Conservation (phyloP, 2,329 filamentous ascomycete genomes). For the Fusarium chuoi region DNA sequence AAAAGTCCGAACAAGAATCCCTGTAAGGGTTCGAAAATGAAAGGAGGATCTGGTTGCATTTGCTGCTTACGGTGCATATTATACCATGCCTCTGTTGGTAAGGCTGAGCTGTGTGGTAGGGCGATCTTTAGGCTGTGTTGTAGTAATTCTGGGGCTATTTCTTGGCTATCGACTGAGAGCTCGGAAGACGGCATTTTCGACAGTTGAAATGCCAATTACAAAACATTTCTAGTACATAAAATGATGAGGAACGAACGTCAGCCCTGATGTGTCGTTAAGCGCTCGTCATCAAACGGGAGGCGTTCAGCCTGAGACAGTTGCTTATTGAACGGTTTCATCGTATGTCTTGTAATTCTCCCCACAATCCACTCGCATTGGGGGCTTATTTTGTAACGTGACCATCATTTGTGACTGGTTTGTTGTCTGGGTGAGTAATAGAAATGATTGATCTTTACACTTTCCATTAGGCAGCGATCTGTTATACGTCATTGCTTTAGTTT, state of each 20-base stretch:
- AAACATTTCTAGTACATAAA: neutral
- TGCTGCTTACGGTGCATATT: constrained; percentile 35
- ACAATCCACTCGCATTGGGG: constrained; percentile 11
- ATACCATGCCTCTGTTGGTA: constrained; percentile 38
- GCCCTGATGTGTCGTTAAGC: neutral
- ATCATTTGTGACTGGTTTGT: constrained; percentile 13
- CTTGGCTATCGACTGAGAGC: neutral
- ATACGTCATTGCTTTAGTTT: neutral
- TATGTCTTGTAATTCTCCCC: constrained; percentile 8
- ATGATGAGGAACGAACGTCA: neutral
- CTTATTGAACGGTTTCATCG: constrained; percentile 7
- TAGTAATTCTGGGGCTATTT: constrained; percentile 12
- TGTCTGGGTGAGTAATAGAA: neutral
- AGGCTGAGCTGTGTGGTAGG: constrained; percentile 23
- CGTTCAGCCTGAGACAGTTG: constrained; percentile 3
- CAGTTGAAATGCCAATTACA: neutral
- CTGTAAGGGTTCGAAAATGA: neutral
- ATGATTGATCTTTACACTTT: neutral
- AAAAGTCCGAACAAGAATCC: neutral
- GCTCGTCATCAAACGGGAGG: constrained; percentile 1
- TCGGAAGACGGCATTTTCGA: neutral
- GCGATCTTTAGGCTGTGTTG: constrained; percentile 12
- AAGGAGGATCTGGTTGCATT: neutral
- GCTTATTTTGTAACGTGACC: constrained; percentile 23
- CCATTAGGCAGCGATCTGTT: neutral